Evolutionary conservation across 2,329 filamentous ascomycete species (phyloP).

Genomic region (Lachnellula subtilissima): DNA sequence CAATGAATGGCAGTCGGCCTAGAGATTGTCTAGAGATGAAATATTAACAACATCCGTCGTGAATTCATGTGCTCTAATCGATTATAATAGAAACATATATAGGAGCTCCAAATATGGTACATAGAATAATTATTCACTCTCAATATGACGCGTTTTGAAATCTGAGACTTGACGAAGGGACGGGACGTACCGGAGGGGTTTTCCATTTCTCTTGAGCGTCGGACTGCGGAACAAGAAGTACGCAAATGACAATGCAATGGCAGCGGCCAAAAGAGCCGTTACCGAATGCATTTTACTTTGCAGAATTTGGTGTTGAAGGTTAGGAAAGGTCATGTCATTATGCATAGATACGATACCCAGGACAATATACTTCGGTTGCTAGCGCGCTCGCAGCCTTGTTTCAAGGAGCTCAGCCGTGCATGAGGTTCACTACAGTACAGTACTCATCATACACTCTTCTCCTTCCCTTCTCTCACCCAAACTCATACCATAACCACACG

Average conservation of each 20-base stretch:
- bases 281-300: conserved; percentile 20
- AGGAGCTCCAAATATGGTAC: background rate
- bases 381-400: conserved; percentile 14
- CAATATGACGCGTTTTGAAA: background rate
- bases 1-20: conserved; percentile 44
- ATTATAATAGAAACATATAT: background rate
- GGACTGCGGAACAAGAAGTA: conserved; percentile 19
- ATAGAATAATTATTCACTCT: background rate
- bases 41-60: background rate
- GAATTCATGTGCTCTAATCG: background rate
- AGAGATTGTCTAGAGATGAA: conserved; percentile 24
- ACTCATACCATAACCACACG: background rate
- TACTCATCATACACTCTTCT: background rate
- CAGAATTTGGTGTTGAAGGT: background rate
- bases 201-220: conserved; percentile 26
- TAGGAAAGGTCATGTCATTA: background rate
- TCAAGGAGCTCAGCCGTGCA: conserved; percentile 13
- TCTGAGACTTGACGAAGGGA: background rate
- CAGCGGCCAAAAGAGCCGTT: conserved; percentile 12
- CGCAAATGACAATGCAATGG: conserved; percentile 5
- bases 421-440: background rate
- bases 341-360: background rate
- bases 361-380: background rate
- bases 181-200: conserved; percentile 24
- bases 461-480: background rate